phyloP scores from a whole-genome alignment of 768 basidiomycete genomes.

The Termitomyces sp. region DNA sequence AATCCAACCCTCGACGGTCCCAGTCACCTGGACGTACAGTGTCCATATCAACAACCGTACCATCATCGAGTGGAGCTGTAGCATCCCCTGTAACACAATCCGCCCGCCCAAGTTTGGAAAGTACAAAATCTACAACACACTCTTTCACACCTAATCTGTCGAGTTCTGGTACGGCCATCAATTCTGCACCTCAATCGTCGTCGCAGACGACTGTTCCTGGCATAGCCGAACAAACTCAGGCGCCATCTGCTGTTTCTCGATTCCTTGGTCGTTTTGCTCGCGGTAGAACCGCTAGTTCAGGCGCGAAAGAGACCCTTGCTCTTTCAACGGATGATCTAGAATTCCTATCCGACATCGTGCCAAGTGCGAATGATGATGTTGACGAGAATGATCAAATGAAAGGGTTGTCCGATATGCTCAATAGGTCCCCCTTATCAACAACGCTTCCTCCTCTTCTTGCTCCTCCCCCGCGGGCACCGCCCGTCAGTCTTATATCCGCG shows the following conservation, averaged over 20 bases:
- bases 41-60: conserved; percentile 1
- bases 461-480: conserved; percentile 25
- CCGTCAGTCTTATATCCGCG: conserved; percentile 1
- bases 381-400: conserved; percentile 27
- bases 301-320: conserved; percentile 50
- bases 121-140: conserved; percentile 1
- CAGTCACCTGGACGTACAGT: conserved; percentile 9
- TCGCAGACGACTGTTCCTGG: conserved; percentile 11
- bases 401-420: conserved; percentile 35
- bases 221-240: conserved; percentile 16
- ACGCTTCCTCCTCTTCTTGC: conserved; percentile 41
- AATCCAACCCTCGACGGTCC: conserved; percentile 9
- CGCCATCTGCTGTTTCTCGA: conserved; percentile 73
- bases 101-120: conserved; percentile 22
- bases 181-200: conserved; percentile 4
- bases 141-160: conserved; percentile 9
- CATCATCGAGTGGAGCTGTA: conserved; percentile 1
- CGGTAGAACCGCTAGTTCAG: conserved; percentile 27
- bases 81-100: conserved; percentile 14
- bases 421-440: conserved; percentile 34
- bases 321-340: conserved; percentile 79
- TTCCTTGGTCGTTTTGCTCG: conserved; percentile 76
- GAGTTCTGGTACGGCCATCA: background rate
- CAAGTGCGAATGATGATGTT: conserved; percentile 41
- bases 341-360: conserved; percentile 68